phyloP scores from a whole-genome alignment of 768 basidiomycete genomes.

The Xerocomellus amylosporus region DNA sequence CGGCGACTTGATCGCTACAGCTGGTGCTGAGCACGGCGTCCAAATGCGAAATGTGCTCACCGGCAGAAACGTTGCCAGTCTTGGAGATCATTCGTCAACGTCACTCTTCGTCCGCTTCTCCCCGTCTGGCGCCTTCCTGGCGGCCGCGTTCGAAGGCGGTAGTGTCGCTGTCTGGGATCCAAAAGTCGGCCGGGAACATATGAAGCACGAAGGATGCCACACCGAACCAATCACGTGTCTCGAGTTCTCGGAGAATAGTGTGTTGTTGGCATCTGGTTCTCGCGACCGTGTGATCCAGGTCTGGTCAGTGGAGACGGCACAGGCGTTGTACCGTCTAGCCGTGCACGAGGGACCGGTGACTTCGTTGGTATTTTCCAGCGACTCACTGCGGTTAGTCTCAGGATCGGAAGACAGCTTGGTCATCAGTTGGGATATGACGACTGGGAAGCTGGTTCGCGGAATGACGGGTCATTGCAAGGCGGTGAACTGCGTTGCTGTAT shows the following conservation, averaged over 20 bases:
- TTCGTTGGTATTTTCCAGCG: constrained; percentile 21
- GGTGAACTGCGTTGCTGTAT: constrained; percentile 20
- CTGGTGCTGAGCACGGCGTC: constrained; percentile 12
- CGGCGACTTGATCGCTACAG: constrained; percentile 16
- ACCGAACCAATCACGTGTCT: constrained; percentile 14
- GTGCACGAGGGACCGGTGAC: constrained; percentile 19
- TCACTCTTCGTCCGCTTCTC: constrained; percentile 19
- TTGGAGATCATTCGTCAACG: constrained; percentile 11
- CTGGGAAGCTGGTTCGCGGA: constrained; percentile 12
- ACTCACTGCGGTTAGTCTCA: constrained; percentile 20
- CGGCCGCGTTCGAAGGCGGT: constrained; percentile 17
- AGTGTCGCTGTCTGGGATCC: constrained; percentile 22
- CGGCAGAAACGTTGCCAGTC: constrained; percentile 18
- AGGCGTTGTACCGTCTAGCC: constrained; percentile 9
- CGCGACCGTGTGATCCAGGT: constrained; percentile 16
- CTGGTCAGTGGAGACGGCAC: constrained; percentile 22
- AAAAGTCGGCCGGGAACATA: constrained; percentile 14
- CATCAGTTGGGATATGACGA: constrained; percentile 23
- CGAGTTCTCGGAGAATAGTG: constrained; percentile 18
- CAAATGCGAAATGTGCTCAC: constrained; percentile 25
- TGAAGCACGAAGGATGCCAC: constrained; percentile 16
- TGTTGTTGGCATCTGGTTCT: constrained; percentile 19
- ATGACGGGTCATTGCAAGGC: constrained; percentile 21
- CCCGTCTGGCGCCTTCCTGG: constrained; percentile 18
- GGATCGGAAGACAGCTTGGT: constrained; percentile 23